These are phyloP conservation scores for Acanthamoeba castellanii DNA, from an alignment of 208 protist genomes.

Conservation along the genomic window DNA sequence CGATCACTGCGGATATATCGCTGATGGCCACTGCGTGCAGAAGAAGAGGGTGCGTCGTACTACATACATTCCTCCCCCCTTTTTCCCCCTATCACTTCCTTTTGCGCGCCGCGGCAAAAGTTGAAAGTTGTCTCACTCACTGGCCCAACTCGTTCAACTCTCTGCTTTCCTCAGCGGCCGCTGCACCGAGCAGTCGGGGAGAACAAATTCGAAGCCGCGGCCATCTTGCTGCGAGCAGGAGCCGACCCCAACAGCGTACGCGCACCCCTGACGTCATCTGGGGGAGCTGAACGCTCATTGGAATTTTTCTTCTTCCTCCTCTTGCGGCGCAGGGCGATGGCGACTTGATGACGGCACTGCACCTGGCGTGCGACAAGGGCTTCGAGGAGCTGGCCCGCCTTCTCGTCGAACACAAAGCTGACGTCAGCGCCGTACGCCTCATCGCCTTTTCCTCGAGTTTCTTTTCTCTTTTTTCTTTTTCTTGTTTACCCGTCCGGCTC, in stretches of 20 bases:
- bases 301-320: not conserved
- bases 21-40: not conserved
- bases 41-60: conserved; percentile 70
- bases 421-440: conserved; percentile 2
- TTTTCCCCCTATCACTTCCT: not conserved
- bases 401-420: conserved; percentile 45
- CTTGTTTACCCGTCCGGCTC: not conserved
- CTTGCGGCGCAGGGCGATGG: conserved; percentile 3
- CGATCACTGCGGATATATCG: not conserved
- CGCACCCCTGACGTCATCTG: not conserved
- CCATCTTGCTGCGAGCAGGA: conserved; percentile 1
- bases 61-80: not conserved
- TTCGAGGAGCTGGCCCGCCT: conserved; percentile 23
- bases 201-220: conserved; percentile 11
- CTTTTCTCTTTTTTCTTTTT: not conserved
- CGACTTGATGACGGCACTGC: not conserved
- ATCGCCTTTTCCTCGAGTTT: not conserved
- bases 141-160: not conserved
- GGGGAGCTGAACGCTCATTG: no score
- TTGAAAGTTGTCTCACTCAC: not conserved
- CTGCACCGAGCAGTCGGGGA: conserved; percentile 14
- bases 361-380: conserved; percentile 50
- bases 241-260: conserved; percentile 44
- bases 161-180: not conserved
- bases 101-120: not conserved